These are phyloP conservation scores for Chalciporus piperatus DNA, from an alignment of 768 basidiomycete species.

Conservation along the genomic window DNA sequence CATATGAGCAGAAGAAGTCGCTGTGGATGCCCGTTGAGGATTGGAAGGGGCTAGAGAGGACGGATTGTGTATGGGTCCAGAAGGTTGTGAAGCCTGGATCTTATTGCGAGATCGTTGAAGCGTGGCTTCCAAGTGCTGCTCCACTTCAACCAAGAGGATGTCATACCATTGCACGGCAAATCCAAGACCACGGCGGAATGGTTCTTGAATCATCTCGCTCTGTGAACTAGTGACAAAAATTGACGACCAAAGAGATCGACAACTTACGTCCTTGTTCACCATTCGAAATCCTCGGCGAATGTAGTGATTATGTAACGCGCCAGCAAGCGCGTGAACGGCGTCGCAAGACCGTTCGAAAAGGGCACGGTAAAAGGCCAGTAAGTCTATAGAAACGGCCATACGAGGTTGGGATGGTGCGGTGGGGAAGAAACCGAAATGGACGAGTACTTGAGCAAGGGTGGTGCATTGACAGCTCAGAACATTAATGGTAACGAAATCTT, in stretches of 20 bases:
- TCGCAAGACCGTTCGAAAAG: constrained; percentile 32
- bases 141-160: constrained; percentile 11
- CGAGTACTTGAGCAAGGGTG: constrained; percentile 19
- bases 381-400: too few species aligned
- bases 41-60: too few species aligned
- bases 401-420: constrained; percentile 16
- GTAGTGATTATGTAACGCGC: not conserved
- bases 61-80: too few species aligned
- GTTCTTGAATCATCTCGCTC: constrained; percentile 25
- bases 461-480: constrained; percentile 24
- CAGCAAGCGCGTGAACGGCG: constrained; percentile 8
- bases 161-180: constrained; percentile 30
- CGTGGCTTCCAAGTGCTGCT: constrained; percentile 3
- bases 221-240: constrained; percentile 1
- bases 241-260: constrained; percentile 6
- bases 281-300: constrained; percentile 13
- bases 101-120: not conserved
- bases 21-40: constrained; percentile 14
- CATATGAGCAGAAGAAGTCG: constrained; percentile 2
- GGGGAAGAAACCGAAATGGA: constrained; percentile 33
- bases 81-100: not conserved
- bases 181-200: constrained; percentile 29
- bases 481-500: constrained; percentile 16
- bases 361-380: too few species aligned
- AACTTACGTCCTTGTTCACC: constrained; percentile 2